A percentile compares a stretch with the other conserved stretches of the same genome.
Evolutionary conservation across 805 yeast genomes (phyloP).

Genomic region (Candida nemodendra): DNA sequence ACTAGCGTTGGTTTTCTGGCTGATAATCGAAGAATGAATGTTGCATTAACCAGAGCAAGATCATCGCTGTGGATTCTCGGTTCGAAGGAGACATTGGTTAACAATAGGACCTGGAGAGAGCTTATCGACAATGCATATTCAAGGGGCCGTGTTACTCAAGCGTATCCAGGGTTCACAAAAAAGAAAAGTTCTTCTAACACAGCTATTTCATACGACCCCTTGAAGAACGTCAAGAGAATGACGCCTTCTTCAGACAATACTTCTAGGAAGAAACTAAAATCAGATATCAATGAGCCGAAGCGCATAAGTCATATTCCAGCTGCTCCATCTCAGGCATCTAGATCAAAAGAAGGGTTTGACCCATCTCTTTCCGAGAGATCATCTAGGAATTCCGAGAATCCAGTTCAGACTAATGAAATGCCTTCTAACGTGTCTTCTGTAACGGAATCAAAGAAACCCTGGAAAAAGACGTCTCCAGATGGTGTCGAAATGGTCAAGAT

Average conservation of each 20-base stretch:
- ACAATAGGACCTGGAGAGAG: conserved; percentile 71
- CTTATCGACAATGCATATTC: conserved; percentile 63
- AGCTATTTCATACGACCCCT: too few species aligned
- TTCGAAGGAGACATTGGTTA: conserved; percentile 58
- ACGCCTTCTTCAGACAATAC: not conserved
- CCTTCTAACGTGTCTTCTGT: not conserved
- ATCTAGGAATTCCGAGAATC: not conserved
- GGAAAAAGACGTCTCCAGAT: not conserved
- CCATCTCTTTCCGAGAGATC: not conserved
- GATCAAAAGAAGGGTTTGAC: too few species aligned
- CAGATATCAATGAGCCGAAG: not conserved
- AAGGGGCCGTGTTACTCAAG: conserved; percentile 35
- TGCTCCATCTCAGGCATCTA: not conserved
- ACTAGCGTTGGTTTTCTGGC: conserved; percentile 82
- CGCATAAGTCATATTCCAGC: not conserved
- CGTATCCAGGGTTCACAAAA: conserved; percentile 28
- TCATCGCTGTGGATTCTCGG: conserved; percentile 93
- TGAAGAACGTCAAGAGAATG: not conserved
- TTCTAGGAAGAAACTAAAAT: not conserved
- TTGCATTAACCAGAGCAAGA: conserved; percentile 91
- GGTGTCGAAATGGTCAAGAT: conserved; percentile 20
- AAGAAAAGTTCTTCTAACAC: not conserved
- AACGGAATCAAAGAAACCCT: not conserved
- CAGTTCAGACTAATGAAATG: not conserved
- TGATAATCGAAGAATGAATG: conserved; percentile 95